Conservation (phyloP, 306 rosid species). For the Glycine latifolia region DNA sequence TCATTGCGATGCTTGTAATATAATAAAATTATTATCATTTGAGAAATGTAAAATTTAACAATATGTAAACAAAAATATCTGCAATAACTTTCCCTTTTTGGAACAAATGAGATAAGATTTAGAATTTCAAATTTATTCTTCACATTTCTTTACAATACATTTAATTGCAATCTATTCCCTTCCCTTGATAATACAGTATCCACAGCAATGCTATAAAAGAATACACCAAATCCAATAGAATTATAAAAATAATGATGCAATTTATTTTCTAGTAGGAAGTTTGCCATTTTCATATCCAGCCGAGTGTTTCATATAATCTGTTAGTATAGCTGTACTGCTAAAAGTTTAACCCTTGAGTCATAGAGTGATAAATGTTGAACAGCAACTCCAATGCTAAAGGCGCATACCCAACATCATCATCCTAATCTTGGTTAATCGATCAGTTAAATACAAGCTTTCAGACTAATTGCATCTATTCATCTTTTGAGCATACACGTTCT, state of each 20-base stretch:
- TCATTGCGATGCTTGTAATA: neutral
- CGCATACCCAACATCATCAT: constrained; percentile 34
- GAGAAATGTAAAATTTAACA: neutral
- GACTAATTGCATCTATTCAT: constrained; percentile 51
- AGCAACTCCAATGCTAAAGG: constrained; percentile 44
- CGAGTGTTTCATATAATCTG: constrained; percentile 40
- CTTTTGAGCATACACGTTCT: constrained; percentile 92
- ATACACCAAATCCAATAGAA: constrained; percentile 45
- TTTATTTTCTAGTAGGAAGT: constrained; percentile 38
- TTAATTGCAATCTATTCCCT: constrained; percentile 27
- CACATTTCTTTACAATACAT: constrained; percentile 34
- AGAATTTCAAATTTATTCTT: constrained; percentile 26
- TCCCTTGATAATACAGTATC: constrained; percentile 43
- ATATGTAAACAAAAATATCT: neutral
- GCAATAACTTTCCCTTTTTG: neutral
- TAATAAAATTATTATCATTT: neutral
- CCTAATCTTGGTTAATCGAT: constrained; percentile 42
- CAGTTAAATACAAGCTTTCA: constrained; percentile 24
- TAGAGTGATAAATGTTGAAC: constrained; percentile 37
- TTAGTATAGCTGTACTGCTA: constrained; percentile 37
- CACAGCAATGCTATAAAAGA: constrained; percentile 43
- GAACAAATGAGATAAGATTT: neutral
- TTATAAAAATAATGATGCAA: constrained; percentile 41
- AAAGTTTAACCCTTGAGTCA: constrained; percentile 44
- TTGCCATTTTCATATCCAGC: constrained; percentile 20